These are phyloP conservation scores for Periglandula ipomoeae DNA, from an alignment of 2,329 filamentous ascomycete species.

Conservation along the genomic window DNA sequence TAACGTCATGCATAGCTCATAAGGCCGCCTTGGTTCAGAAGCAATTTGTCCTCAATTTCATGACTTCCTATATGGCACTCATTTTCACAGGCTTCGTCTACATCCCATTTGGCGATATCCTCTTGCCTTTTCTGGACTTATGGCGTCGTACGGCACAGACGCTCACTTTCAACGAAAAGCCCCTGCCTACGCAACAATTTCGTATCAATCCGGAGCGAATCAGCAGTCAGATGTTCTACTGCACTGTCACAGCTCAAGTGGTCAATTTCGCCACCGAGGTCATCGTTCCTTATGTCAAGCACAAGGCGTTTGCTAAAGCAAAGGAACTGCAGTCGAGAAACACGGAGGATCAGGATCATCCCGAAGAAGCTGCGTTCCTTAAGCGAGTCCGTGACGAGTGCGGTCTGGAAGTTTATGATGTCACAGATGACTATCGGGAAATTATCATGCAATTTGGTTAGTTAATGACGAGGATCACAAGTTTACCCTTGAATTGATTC, in stretches of 20 bases:
- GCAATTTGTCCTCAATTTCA: constrained; percentile 92
- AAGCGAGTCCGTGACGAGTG: constrained; percentile 74
- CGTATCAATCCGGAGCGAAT: constrained; percentile 75
- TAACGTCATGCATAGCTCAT: constrained; percentile 43
- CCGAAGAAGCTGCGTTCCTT: constrained; percentile 75
- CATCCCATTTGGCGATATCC: constrained; percentile 75
- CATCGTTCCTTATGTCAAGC: constrained; percentile 76
- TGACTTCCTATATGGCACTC: constrained; percentile 89
- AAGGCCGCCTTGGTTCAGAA: constrained; percentile 81
- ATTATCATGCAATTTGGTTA: constrained; percentile 75
- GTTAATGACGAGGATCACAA: constrained; percentile 11
- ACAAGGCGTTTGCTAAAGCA: constrained; percentile 67
- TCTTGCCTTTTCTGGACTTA: constrained; percentile 79
- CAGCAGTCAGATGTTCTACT: constrained; percentile 88
- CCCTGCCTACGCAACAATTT: constrained; percentile 58
- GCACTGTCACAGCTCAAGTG: constrained; percentile 87
- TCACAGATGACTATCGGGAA: constrained; percentile 82
- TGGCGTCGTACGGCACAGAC: constrained; percentile 67
- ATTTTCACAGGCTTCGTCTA: constrained; percentile 91
- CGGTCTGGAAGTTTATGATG: constrained; percentile 76
- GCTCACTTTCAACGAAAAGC: constrained; percentile 66
- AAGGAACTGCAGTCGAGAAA: constrained; percentile 61
- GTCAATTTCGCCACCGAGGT: constrained; percentile 81
- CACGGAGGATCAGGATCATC: constrained; percentile 51
- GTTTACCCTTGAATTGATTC: not conserved